Base-by-base conservation (phyloP, 1,284 basidiomycete species). In the Phlebopus sp. region DNA sequence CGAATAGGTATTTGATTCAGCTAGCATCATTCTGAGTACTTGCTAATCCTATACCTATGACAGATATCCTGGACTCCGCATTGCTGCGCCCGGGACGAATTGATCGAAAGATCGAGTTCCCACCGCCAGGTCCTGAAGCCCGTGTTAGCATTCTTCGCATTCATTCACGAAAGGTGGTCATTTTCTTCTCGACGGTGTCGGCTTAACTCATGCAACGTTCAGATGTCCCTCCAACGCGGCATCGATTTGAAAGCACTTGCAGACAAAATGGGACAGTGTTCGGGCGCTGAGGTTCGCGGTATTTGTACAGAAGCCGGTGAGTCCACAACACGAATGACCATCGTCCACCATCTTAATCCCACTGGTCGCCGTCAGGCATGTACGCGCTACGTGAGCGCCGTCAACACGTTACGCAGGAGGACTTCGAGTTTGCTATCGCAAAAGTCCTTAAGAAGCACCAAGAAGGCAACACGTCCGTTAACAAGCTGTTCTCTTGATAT, bases 211-310 rank as follows among this genome's bases (percentile, higher is more conserved):
- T 42, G 55, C 14, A 27, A 3, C 1, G 3, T 40, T 4, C 55
- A 92, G 89, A 99, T 98, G 97, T 97, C 94, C 5, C 76, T 99
- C 37, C 95, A 98, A 74, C 84, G 96, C 51, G 96, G 96, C 5
- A 98, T 99, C 72, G 96, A 99, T 72, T 80, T 98, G 23, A 87
- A 93, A 29, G 84, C 89, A 1, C 77, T 98, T 13, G 96, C 96
- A 0, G 96, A 98, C 69, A 98, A 98, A 80, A 99, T 98, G 96
- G 96, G 96, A 3, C 91, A 96, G 63, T 97, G 95, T 66, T 97
- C 93, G 1, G 96, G 96, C 62, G 96, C 96, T 5, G 96, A 99
- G 69, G 96, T 98, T 10, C 82, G 96, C 30, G 96, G 96, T 73
- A 98, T 99, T 61, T 98, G 95, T 69, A 98, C 96, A 0, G 96